Base-by-base conservation (phyloP, 1,139 yeast genomes). In the Hemisphaericaspora xylanilytica region DNA sequence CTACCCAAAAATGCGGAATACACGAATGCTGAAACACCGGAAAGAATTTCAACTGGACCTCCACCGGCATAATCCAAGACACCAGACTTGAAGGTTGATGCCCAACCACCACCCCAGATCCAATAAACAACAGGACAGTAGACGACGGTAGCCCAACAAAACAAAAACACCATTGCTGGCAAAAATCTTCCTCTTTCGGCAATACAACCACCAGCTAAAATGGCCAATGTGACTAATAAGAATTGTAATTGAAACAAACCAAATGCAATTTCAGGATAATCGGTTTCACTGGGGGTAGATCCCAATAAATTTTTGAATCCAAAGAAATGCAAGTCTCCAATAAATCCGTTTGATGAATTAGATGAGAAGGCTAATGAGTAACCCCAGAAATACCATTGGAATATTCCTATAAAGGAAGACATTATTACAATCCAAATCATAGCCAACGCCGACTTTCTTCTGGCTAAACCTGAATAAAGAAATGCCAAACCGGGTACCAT, bases 371-470 rank as follows among this genome's bases (percentile, higher is more conserved):
- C 95, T 35, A 92, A 66, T 0, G 96, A 87, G 59, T 87, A 92
- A 17, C 97, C 97, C 97, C 97, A 92, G 57, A 92, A 88, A 62
- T 89, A 92, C 97, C 97, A 92, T 59, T 88, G 96, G 56, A 88
- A 78, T 39, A 80, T 71, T 2, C 88, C 90, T n/a, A 90, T 81
- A 49, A 84, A 74, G 12, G 87, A 80, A 5, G 90, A 78, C 77
- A 85, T 78, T 38, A 88, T 61, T 11, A 80, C 80, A 13, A 83
- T 80, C 88, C 96, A 89, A 38, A 92, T 82, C 79, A 89, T 78
- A 16, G 95, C 85, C 38, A 90, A 70, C 0, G 97, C 97, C 21
- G 90, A 81, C 62, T 90, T 90, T 55, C 97, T 73, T 56, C 97
- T 73, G 16, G 97, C 94, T 47, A 92, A 72, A 11, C 98, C 98